Percentiles rank a stretch among this genome's conserved stretches.
Conservation (phyloP, 2,329 filamentous ascomycete genomes). For the Neurospora sp. region DNA sequence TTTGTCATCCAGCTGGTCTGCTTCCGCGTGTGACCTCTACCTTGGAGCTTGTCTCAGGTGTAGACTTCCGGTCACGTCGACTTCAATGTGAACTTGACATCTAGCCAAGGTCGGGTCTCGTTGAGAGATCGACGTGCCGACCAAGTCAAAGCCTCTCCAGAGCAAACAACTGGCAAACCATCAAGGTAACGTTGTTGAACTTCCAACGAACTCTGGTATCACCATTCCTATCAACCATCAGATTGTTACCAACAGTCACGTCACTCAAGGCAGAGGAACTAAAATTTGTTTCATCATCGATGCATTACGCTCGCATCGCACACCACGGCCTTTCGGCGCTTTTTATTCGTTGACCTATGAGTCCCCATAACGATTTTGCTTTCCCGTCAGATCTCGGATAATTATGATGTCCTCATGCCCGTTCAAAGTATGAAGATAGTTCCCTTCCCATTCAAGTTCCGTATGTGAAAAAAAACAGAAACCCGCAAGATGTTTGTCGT, state of each 20-base stretch:
- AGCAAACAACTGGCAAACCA: not conserved
- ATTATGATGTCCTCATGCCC: not conserved
- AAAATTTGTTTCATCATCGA: not conserved
- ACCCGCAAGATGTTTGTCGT: slow-evolving; percentile 1
- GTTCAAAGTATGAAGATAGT: not conserved
- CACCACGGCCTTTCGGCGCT: not conserved
- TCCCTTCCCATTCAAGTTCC: not conserved
- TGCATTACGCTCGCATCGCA: not conserved
- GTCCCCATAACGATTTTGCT: not conserved
- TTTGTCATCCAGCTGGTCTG: not conserved
- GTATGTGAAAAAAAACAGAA: not conserved
- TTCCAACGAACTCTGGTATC: not conserved
- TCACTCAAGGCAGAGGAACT: not conserved
- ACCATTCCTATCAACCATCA: not conserved
- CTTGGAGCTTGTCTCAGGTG: too few relatives aligned
- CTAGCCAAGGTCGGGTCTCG: not conserved
- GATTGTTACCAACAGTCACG: not conserved
- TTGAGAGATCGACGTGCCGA: not conserved
- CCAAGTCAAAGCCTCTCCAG: not conserved
- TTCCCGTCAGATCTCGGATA: not conserved
- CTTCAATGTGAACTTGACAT: not conserved
- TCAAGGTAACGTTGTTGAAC: not conserved
- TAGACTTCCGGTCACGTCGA: not conserved
- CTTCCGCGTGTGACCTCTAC: not conserved
- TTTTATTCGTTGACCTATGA: not conserved